Evolutionary conservation across 2,329 filamentous ascomycete species (phyloP), one percentile per base, ranked within the genome.

Genomic region (Aspergillus hortae): DNA sequence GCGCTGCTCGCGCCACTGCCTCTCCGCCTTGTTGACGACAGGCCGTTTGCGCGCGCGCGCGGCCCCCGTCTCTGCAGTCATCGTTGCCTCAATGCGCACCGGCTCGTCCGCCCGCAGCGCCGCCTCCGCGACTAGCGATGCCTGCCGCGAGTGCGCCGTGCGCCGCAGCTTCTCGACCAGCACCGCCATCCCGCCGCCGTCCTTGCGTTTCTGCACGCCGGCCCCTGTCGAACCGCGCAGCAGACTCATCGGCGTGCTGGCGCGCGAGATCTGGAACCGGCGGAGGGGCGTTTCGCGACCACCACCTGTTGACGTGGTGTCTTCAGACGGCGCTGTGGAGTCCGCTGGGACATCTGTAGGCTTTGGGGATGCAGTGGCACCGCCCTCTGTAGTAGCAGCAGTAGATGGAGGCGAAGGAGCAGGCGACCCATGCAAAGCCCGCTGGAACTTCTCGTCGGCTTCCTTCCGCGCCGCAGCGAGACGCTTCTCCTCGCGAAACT

Each of bases 1-100:
- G 5, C 66, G 63, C 57, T 73, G 57, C 51, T 67, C 67, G 43
- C 67, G 61, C 72, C 72, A 74, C 48, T 59, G 57, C 49, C 60
- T 68, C 59, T 74, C 71, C 0, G 71, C 72, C 42, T 70, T 61
- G 23, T 74, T 74, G 10, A 73, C 64, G 25, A 74, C 66, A 7
- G 69, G 72, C 11, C 72, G 64, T 49, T 73, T 74, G 50, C 69
- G 66, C 10, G 64, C 65, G 48, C 59, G 40, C 46, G 52, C 6
- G 32, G 48, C 46, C 27, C 48, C 55, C 19, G 59, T 50, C 15
- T 58, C 54, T 23, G 33, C n/a, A 9, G 23, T 17, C 6, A 15
- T 21, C 40, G 35, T 14, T 17, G 44, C 5, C 15, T 4, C 54
- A 48, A 42, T 55, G 46, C 25, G 48, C 54, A 44, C 46, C 52